Conservation (phyloP, 2,329 filamentous ascomycete genomes). For the Cercospora canescens region DNA sequence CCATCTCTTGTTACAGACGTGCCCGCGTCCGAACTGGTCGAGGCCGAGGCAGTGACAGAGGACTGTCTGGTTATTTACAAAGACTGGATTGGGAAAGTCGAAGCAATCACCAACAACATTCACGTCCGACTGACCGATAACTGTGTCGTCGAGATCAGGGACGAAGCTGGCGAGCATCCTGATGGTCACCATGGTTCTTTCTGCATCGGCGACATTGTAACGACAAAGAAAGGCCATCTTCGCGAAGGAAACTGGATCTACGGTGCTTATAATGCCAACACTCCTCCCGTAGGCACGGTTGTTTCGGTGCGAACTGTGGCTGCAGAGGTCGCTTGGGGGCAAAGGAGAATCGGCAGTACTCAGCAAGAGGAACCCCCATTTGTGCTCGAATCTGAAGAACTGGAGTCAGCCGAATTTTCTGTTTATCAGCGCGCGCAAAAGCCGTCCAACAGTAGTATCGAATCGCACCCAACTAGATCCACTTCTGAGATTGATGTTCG, state of each 20-base stretch:
- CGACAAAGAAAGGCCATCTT: constrained; percentile 54
- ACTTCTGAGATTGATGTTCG: constrained; percentile 36
- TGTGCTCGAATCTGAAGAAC: constrained; percentile 37
- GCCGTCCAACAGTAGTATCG: constrained; percentile 7
- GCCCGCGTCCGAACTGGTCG: constrained; percentile 33
- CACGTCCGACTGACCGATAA: constrained; percentile 54
- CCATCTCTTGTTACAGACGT: constrained; percentile 29
- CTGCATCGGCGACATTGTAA: constrained; percentile 51
- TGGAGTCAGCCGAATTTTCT: constrained; percentile 44
- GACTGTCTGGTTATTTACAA: constrained; percentile 56
- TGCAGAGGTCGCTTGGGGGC: constrained; percentile 56
- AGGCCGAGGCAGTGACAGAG: constrained; percentile 41
- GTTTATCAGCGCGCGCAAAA: constrained; percentile 44
- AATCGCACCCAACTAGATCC: constrained; percentile 27
- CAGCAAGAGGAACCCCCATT: constrained; percentile 29
- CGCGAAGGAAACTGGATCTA: constrained; percentile 54
- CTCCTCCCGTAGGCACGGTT: constrained; percentile 53
- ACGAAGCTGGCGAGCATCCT: constrained; percentile 42
- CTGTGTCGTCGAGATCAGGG: constrained; percentile 54
- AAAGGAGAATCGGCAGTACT: constrained; percentile 36
- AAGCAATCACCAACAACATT: constrained; percentile 51
- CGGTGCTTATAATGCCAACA: constrained; percentile 53
- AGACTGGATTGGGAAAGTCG: constrained; percentile 58
- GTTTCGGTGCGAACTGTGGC: constrained; percentile 50
- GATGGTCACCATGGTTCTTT: constrained; percentile 34